A percentile compares a stretch with the other conserved stretches of the same genome.
Conservation (phyloP, 2,329 filamentous ascomycete genomes). For the Neofusicoccum ribis region DNA sequence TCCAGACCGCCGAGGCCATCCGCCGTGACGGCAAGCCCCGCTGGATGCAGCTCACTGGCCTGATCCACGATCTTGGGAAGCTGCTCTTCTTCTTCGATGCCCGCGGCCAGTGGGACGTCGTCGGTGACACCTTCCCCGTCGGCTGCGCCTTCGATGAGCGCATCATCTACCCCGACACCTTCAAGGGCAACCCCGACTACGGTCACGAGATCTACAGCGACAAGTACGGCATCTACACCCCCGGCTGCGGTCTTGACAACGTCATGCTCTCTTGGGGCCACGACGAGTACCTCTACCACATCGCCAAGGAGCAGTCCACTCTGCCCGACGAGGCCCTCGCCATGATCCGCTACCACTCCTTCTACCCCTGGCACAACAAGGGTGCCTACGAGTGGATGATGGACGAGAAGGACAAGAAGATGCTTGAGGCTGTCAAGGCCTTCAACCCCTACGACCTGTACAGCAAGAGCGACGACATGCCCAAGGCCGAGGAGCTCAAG, state of each 20-base stretch:
- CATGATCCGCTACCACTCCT: constrained; percentile 92
- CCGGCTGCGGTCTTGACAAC: constrained; percentile 80
- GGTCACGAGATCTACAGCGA: constrained; percentile 71
- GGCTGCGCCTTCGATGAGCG: constrained; percentile 72
- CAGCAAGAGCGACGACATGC: constrained; percentile 84
- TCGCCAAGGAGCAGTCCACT: constrained; percentile 77
- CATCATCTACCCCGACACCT: constrained; percentile 81
- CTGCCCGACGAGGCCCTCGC: constrained; percentile 80
- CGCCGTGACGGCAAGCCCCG: constrained; percentile 78
- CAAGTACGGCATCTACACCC: constrained; percentile 75
- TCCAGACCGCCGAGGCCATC: constrained; percentile 87
- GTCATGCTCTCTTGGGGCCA: constrained; percentile 90
- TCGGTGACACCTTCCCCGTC: constrained; percentile 81
- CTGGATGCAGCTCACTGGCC: constrained; percentile 77
- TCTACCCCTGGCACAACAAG: constrained; percentile 87
- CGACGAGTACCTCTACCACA: constrained; percentile 84
- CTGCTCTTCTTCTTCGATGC: constrained; percentile 78
- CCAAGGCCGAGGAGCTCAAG: constrained; percentile 75
- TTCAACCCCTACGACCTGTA: constrained; percentile 94
- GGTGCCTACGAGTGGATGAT: constrained; percentile 81
- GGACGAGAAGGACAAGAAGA: constrained; percentile 75
- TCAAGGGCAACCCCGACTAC: constrained; percentile 73
- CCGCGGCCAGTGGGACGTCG: constrained; percentile 90
- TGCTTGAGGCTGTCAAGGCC: constrained; percentile 77
- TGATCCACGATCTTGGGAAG: constrained; percentile 80